Conservation (phyloP, 2,329 filamentous ascomycete genomes). For the Colletotrichum sp. region DNA sequence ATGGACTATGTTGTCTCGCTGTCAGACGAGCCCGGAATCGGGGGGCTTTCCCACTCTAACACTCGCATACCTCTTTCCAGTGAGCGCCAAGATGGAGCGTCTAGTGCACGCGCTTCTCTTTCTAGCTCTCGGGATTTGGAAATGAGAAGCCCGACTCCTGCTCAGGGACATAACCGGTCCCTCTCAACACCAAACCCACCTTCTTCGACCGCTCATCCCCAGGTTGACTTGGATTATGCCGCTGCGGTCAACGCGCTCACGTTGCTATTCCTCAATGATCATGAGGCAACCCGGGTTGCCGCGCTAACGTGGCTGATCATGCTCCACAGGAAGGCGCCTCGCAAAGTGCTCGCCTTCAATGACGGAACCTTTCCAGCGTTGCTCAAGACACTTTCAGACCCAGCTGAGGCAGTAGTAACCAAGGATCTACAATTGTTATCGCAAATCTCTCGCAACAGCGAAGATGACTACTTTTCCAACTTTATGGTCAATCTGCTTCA, state of each 20-base stretch:
- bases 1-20: constrained; percentile 95
- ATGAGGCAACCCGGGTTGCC: constrained; percentile 93
- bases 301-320: constrained; percentile 97
- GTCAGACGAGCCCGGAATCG: constrained; percentile 68
- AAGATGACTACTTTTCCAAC: constrained; percentile 95
- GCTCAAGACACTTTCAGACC: constrained; percentile 94
- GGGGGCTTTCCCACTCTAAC: constrained; percentile 34
- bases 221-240: constrained; percentile 89
- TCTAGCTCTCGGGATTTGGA: constrained; percentile 61
- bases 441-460: constrained; percentile 94
- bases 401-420: constrained; percentile 93
- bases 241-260: constrained; percentile 93
- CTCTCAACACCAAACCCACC: constrained; percentile 50
- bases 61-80: constrained; percentile 48
- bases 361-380: constrained; percentile 96
- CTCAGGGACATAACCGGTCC: constrained; percentile 45
- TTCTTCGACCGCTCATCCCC: constrained; percentile 43
- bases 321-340: constrained; percentile 93
- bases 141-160: constrained; percentile 55
- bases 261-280: constrained; percentile 91
- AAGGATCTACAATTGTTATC: constrained; percentile 92
- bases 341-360: constrained; percentile 93
- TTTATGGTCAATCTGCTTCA: constrained; percentile 98
- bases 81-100: constrained; percentile 51
- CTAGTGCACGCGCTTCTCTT: constrained; percentile 55